Base-by-base conservation (phyloP, 2,329 filamentous ascomycete genomes). In the Tolypocladium tundrense region DNA sequence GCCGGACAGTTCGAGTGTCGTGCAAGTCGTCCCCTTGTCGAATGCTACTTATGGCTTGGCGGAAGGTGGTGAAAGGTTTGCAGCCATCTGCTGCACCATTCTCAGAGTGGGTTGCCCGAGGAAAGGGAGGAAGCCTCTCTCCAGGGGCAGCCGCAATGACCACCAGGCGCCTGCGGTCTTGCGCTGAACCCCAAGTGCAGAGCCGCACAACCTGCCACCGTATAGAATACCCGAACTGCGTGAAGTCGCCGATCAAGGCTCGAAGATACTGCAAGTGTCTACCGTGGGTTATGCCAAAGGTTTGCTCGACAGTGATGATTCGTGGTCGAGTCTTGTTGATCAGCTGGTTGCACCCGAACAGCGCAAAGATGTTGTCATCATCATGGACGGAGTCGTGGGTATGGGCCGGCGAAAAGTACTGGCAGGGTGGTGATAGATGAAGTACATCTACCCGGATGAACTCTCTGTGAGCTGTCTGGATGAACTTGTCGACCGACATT, bases 261-360 rank as follows among this genome's bases (percentile, higher is more conserved):
- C 79, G 75, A 53, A 91, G 86, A 56, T 81, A 85, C 0, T 74
- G 70, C 13, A 73, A 69, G 57, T 86, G 84, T 0, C 76, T 70
- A 0, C 79, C 71, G 27, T 77, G 74, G 0, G 81, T 69, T 1
- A 95, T 78, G 0, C 89, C 90, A 56, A 83, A 85, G 0, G 90
- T 92, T 66, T 96, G 88, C 64, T 96, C 91, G 0, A 95, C 73
- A 0, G 90, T 95, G 1, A 90, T 80, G 0, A 94, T 67, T 0
- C 90, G 79, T 0, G 91, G 90, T 0, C 78, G 80, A 0, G 80
- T 69, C 41, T 79, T 79, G 6, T 78, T 70, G 0, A 93, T 72
- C 0, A 91, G 69, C 4, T 79, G 69, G 1, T 75, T 72, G 55
- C 82, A 83, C 0, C 77, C 73, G 60, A 80, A 82, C 0, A 86